Conservation (phyloP, 2,329 filamentous ascomycete genomes). For the Phaeophleospora eucalypticola region DNA sequence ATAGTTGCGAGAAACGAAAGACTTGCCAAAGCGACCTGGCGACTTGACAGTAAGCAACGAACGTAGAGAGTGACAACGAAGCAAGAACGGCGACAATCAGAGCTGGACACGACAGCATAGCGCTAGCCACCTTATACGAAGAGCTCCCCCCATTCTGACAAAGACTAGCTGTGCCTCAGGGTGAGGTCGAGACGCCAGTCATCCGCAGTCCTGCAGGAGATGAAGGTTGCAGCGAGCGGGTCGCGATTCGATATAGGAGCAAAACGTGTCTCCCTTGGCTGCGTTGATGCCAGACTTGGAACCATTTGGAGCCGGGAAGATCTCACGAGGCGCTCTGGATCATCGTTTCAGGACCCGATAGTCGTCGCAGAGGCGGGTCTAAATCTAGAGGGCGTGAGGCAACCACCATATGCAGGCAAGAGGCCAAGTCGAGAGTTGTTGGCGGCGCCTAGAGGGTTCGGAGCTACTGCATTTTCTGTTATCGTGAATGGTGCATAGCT, state of each 20-base stretch:
- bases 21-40: neutral
- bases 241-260: neutral
- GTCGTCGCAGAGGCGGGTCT: neutral
- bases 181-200: too few species aligned
- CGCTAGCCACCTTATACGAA: too few species aligned
- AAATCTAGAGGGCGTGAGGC: neutral
- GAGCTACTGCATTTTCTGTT: neutral
- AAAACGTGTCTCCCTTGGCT: neutral
- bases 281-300: neutral
- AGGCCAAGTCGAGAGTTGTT: neutral
- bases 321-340: neutral
- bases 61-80: neutral
- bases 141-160: too few species aligned
- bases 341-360: neutral
- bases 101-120: too few species aligned
- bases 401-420: neutral
- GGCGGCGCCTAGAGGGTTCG: neutral
- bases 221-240: neutral
- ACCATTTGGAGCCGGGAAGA: neutral
- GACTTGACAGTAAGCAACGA: neutral
- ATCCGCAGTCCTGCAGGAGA: neutral
- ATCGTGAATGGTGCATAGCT: neutral
- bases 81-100: neutral
- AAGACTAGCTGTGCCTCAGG: too few species aligned
- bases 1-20: neutral